A percentile compares a stretch with the other conserved stretches of the same genome.
Evolutionary conservation across 73 alveolate genomes (phyloP).

Genomic region (Paramecium primaurelia): DNA sequence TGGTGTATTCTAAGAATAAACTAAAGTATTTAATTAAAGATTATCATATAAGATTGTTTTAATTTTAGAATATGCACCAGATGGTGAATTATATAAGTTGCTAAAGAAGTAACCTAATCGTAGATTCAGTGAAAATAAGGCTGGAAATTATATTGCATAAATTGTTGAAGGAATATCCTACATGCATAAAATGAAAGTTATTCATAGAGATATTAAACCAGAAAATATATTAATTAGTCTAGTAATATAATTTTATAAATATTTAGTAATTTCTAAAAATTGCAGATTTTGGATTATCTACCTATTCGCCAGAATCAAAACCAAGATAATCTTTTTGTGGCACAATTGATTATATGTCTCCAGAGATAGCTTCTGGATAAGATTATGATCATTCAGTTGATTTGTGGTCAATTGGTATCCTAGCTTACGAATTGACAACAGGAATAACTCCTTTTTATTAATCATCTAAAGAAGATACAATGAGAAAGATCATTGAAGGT

Average conservation of each 20-base stretch:
- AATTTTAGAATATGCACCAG: conserved; percentile 92
- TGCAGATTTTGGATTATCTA: conserved; percentile 88
- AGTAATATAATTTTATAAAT: neutral
- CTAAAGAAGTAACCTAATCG: conserved; percentile 59
- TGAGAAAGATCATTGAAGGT: conserved; percentile 36
- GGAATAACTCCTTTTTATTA: conserved; percentile 77
- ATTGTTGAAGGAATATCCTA: conserved; percentile 88
- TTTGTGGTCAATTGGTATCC: conserved; percentile 81
- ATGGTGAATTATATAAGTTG: conserved; percentile 88
- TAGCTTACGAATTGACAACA: conserved; percentile 76
- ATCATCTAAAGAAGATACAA: conserved; percentile 52
- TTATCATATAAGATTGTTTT: conserved; percentile 63
- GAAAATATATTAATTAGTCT: conserved; percentile 81
- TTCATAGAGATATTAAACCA: conserved; percentile 96
- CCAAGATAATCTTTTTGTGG: conserved; percentile 92
- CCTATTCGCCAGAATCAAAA: conserved; percentile 70
- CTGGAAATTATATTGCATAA: conserved; percentile 81
- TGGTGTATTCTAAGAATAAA: conserved; percentile 92
- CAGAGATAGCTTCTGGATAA: conserved; percentile 81
- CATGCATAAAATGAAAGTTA: conserved; percentile 82
- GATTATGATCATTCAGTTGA: conserved; percentile 74
- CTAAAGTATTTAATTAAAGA: conserved; percentile 50
- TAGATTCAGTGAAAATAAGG: conserved; percentile 67
- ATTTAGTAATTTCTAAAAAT: conserved; percentile 62
- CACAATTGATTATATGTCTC: conserved; percentile 91